These are phyloP conservation scores for Alternaria sp. DNA, from an alignment of 2,329 filamentous ascomycete genomes.

Conservation along the genomic window DNA sequence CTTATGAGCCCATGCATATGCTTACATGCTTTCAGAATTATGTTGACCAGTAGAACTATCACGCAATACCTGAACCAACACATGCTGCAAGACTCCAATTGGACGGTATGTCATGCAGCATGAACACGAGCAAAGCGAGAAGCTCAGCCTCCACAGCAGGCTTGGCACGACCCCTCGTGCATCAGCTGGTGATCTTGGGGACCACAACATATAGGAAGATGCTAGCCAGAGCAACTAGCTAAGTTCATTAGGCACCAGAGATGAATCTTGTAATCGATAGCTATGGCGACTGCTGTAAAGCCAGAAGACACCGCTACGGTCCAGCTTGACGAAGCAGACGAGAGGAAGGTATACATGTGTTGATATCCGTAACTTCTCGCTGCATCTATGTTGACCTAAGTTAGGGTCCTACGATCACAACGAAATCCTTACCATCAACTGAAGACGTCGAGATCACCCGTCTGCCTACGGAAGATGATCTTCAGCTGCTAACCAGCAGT, in stretches of 20 bases:
- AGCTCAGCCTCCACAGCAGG: slow-evolving; percentile 21
- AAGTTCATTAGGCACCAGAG: not conserved
- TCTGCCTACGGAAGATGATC: not conserved
- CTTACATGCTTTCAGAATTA: not conserved
- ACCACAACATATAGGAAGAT: not conserved
- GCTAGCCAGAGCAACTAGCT: not conserved
- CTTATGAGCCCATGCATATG: not conserved
- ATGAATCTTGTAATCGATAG: not conserved
- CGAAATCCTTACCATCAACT: not conserved
- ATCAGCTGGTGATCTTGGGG: not conserved
- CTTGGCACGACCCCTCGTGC: slow-evolving; percentile 19
- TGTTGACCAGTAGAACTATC: not conserved
- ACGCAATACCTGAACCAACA: not conserved
- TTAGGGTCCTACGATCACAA: not conserved
- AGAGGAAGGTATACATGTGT: not conserved
- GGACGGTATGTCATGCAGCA: not conserved
- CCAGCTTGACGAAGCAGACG: not conserved
- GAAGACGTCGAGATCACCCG: not conserved
- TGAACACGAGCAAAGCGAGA: slow-evolving; percentile 28
- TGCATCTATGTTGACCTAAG: not conserved
- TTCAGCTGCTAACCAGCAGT: not conserved
- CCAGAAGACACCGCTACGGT: not conserved
- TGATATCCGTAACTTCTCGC: not conserved
- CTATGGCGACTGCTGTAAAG: not conserved
- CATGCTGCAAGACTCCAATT: not conserved